Percentiles rank a stretch among this genome's conserved stretches.
phyloP scores from a whole-genome alignment of 1,284 basidiomycete genomes.

The Pyrrhoderma lamaoense region DNA sequence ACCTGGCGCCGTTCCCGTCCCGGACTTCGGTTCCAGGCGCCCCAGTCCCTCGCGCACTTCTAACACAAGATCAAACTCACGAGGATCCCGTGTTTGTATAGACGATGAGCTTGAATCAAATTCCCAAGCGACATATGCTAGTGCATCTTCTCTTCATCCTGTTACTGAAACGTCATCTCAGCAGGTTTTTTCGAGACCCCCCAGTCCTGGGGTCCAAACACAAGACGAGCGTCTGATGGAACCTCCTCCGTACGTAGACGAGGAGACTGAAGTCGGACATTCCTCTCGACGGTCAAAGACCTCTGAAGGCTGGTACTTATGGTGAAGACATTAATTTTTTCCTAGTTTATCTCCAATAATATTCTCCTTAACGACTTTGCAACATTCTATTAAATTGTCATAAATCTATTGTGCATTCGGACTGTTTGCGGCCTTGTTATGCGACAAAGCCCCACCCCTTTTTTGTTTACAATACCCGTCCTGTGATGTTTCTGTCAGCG shows the following conservation, averaged over 20 bases:
- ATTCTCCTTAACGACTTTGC: too few relatives aligned
- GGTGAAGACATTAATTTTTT: too few relatives aligned
- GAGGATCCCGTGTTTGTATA: not conserved
- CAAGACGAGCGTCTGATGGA: not conserved
- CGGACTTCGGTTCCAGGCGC: conserved; percentile 27
- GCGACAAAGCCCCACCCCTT: too few relatives aligned
- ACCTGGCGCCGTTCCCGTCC: conserved; percentile 42
- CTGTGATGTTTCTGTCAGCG: too few relatives aligned
- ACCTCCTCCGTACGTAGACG: conserved; percentile 13
- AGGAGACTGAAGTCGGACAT: conserved; percentile 9
- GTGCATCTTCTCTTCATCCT: conserved; percentile 1
- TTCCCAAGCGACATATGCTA: conserved; percentile 8
- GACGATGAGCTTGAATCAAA: conserved; percentile 16
- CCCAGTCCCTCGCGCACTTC: conserved; percentile 24
- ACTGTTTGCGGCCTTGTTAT: too few relatives aligned
- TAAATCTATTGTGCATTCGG: too few relatives aligned
- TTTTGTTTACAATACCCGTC: too few relatives aligned
- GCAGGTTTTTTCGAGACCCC: conserved; percentile 11
- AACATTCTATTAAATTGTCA: too few relatives aligned
- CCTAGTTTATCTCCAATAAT: too few relatives aligned
- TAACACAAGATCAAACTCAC: not conserved
- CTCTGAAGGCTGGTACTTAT: conserved; percentile 4
- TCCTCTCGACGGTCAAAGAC: conserved; percentile 6
- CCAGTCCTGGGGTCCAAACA: conserved; percentile 6
- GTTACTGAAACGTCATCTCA: not conserved